Base-by-base conservation (phyloP, 345 rosid species). In the Hypericum perforatum region DNA sequence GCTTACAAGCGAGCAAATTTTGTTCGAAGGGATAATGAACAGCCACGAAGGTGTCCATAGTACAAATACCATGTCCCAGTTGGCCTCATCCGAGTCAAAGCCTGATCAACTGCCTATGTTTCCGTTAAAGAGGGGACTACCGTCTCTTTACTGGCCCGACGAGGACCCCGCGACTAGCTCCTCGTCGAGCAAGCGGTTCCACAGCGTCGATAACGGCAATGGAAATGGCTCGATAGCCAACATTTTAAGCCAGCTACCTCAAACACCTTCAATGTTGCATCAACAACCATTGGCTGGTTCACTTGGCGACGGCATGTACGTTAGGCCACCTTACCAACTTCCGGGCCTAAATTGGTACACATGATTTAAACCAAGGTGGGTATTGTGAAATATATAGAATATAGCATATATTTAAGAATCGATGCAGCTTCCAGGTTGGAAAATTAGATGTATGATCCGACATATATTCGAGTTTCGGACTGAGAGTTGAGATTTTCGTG, bases 291-390 rank as follows among this genome's bases (percentile, higher is more conserved):
- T 62, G 47, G 12, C 74, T 39, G 92, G 84, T 50, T 56, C 80
- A 12, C 10, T 78, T 11, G 81, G 82, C 5, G 88, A 86, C 40
- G 84, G 77, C 3, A 50, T 70, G 41, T 76, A 22, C 32, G 32
- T 70, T 56, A 71, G 87, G 64, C 77, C 79, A 49, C 70, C 82
- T 14, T 7, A 70, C 57, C 91, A 84, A 55, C 63, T 78, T 44
- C 43, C 84, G 7, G 90, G 89, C 50, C 59, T 86, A 61, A 90
- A 86, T 70, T 86, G 97, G 95, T 82, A 71, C 66, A 54, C 87
- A 46, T 85, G 73, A 60, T 60, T 50, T 54, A 41, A 65, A 59
- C 45, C 15, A 8, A n/a, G n/a, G n/a, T n/a, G n/a, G n/a, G n/a
- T n/a, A n/a, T n/a, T n/a, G n/a, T n/a, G n/a, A n/a, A 22, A 22